Base-by-base conservation (phyloP, 1,284 basidiomycete genomes). In the Phylloboletellus chloephorus region DNA sequence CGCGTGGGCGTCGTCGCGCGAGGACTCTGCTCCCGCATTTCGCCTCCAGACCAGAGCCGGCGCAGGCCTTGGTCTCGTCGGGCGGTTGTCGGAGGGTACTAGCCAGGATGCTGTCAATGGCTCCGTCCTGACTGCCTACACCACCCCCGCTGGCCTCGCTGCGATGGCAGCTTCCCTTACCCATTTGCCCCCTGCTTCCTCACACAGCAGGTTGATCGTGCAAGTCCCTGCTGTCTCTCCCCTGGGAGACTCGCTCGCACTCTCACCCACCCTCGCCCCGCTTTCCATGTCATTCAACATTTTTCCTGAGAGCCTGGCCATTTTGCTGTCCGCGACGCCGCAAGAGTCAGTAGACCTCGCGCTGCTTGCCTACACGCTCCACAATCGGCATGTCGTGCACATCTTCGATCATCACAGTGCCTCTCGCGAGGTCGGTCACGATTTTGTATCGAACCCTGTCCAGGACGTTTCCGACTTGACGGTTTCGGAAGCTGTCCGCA, bases 11-110 rank as follows among this genome's bases (percentile, higher is more conserved):
- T 60, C 68, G 7, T 57, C 67, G 8, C 32, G 48, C 20, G 59
- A 59, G 30, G 60, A 63, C 16, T 66, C 73, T 5, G 72, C 78
- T 3, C 72, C 79, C 41, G 78, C 87, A 7, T 70, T 86, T 46
- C 67, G 75, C 41, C 69, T 93, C 41, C 90, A 95, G 67, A 91
- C 88, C n/a, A 74, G 92, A 44, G 74, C 83, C 12, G 92, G 92
- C 35, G 90, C 92, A 15, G 92, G 92, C 12, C 67, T 91, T 42
- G 79, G 78, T 54, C 69, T 96, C 46, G 79, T 89, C 28, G 92
- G 92, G 12, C 78, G 89, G 47, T 69, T 92, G 37, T 84, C 82
- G 7, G 79, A 88, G 50, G 78, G 82, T 16, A 76, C 83, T n/a
- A 86, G 82, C 60, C 72, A 73, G 51, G 80, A 82, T 48, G 69